A percentile compares a stretch with the other conserved stretches of the same genome.
Evolutionary conservation across 1,139 yeast species (phyloP).

Genomic region (Suhomyces panamericanus): DNA sequence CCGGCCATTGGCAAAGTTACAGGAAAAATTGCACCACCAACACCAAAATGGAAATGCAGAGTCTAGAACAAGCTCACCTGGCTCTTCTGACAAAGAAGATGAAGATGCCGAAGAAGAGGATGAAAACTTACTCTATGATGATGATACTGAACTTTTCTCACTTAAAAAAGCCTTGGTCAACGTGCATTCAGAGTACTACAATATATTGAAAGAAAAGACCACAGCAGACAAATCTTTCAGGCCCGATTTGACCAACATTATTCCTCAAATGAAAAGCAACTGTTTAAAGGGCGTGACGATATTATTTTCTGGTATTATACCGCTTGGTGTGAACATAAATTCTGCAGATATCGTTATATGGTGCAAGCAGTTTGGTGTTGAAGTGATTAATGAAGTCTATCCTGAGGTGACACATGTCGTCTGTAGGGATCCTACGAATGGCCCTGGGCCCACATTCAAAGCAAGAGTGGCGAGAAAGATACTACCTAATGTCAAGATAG

Average conservation of each 20-base stretch:
- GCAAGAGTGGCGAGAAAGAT: conserved; percentile 71
- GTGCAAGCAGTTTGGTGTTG: conserved; percentile 92
- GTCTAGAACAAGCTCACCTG: conserved; percentile 16
- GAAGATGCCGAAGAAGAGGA: conserved; percentile 38
- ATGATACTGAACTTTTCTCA: conserved; percentile 71
- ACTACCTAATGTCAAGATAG: conserved; percentile 69
- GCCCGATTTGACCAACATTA: conserved; percentile 65
- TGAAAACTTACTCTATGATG: conserved; percentile 68
- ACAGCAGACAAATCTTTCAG: conserved; percentile 15
- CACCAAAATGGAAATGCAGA: conserved; percentile 26
- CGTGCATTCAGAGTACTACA: conserved; percentile 70
- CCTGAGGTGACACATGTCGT: conserved; percentile 86
- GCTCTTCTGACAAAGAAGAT: conserved; percentile 15
- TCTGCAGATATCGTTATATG: conserved; percentile 85
- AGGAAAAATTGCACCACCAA: conserved; percentile 66
- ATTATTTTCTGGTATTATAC: conserved; percentile 83
- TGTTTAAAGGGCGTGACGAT: conserved; percentile 72
- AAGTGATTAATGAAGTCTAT: conserved; percentile 70
- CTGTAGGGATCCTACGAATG: conserved; percentile 56
- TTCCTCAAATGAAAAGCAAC: conserved; percentile 67
- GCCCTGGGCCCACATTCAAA: conserved; percentile 56
- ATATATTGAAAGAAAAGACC: conserved; percentile 34
- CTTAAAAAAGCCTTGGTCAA: conserved; percentile 62
- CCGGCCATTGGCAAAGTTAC: conserved; percentile 81
- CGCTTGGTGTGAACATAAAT: conserved; percentile 69